phyloP scores from a whole-genome alignment of 1,139 yeast genomes.

The Nakaseomyces delphensis region DNA sequence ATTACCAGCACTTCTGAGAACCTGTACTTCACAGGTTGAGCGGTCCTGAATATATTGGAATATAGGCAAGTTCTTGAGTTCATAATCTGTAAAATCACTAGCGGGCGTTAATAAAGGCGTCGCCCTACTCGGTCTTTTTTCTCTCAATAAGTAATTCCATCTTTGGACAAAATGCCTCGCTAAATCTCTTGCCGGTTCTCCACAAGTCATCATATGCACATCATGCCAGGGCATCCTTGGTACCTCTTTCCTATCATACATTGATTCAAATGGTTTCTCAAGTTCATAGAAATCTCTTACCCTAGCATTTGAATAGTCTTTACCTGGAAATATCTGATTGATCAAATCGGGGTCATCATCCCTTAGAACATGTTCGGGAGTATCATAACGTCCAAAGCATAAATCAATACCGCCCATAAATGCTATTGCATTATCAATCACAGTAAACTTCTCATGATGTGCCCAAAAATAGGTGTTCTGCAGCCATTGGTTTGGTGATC shows the following conservation, averaged over 20 bases:
- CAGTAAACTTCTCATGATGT: slow-evolving; percentile 89
- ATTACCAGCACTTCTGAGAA: slow-evolving; percentile 76
- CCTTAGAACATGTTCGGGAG: slow-evolving; percentile 84
- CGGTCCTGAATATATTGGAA: slow-evolving; percentile 24
- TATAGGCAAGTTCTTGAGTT: slow-evolving; percentile 52
- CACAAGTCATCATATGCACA: slow-evolving; percentile 90
- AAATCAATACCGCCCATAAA: slow-evolving; percentile 94
- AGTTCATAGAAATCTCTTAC: slow-evolving; percentile 75
- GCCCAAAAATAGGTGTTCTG: slow-evolving; percentile 98
- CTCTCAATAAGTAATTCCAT: slow-evolving; percentile 90
- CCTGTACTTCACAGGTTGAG: slow-evolving; percentile 89
- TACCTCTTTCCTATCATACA: slow-evolving; percentile 72
- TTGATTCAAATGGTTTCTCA: slow-evolving; percentile 81
- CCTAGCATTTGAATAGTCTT: slow-evolving; percentile 94
- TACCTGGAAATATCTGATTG: slow-evolving; percentile 85
- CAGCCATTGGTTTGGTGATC: slow-evolving; percentile 91
- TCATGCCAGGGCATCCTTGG: slow-evolving; percentile 99
- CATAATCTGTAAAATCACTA: slow-evolving; percentile 69
- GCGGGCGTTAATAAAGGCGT: slow-evolving; percentile 94
- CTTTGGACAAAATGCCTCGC: slow-evolving; percentile 93
- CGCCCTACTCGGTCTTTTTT: slow-evolving; percentile 86
- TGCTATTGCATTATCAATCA: slow-evolving; percentile 80
- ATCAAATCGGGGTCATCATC: slow-evolving; percentile 55
- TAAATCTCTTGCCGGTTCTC: slow-evolving; percentile 91
- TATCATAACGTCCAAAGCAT: slow-evolving; percentile 92